These are phyloP conservation scores for Coix lacrymajobi DNA, from an alignment of 176 grass and related monocot species.

Conservation along the genomic window DNA sequence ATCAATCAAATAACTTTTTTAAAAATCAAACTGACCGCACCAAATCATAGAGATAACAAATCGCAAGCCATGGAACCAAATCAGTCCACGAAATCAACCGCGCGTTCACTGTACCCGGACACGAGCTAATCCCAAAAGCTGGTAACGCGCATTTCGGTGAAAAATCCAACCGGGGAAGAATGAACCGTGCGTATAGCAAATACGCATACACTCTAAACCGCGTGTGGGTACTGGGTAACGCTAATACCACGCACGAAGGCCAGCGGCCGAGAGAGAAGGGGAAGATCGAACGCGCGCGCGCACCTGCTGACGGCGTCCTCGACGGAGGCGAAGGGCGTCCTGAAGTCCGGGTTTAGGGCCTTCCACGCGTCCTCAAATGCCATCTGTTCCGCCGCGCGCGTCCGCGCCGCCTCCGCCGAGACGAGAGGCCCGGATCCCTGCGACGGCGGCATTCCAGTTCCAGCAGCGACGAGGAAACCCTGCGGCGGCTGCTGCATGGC, in stretches of 20 bases:
- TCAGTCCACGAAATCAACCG: background rate
- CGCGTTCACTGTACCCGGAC: background rate
- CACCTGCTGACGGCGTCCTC: conserved; percentile 63
- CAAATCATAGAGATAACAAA: background rate
- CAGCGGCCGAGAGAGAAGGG: background rate
- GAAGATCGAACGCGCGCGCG: background rate
- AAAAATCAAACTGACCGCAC: background rate
- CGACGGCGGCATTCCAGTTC: background rate
- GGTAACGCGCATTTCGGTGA: background rate
- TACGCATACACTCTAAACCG: background rate
- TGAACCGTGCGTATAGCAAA: background rate
- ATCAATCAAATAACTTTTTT: background rate
- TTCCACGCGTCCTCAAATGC: conserved; percentile 54
- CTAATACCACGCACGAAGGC: background rate
- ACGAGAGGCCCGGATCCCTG: background rate
- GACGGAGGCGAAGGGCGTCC: conserved; percentile 55
- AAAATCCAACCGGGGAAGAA: background rate
- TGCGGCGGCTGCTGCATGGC: conserved; percentile 29
- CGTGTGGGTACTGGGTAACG: background rate
- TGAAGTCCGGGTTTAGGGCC: conserved; percentile 50
- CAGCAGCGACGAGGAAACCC: background rate
- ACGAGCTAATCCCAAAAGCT: background rate
- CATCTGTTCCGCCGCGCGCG: conserved; percentile 46
- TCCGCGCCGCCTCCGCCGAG: background rate
- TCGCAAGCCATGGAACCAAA: background rate